phyloP scores from a whole-genome alignment of 306 rosid species.

The Dalbergia oliveri region DNA sequence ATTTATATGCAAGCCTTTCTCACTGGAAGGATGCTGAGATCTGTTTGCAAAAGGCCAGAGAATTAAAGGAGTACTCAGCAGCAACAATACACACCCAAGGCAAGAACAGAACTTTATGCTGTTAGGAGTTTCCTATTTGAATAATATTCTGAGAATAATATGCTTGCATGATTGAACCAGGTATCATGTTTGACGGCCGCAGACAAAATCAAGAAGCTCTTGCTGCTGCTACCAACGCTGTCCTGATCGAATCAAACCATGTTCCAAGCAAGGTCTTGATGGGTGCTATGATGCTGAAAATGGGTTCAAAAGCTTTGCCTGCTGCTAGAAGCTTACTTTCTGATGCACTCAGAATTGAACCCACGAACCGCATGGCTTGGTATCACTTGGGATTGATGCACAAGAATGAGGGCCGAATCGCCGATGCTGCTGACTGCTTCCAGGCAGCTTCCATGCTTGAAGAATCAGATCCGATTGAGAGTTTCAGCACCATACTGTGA shows the following conservation, averaged over 20 bases:
- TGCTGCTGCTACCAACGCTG: conserved; percentile 55
- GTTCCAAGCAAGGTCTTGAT: conserved; percentile 82
- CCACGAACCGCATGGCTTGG: conserved; percentile 86
- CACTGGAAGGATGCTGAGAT: conserved; percentile 94
- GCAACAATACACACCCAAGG: conserved; percentile 80
- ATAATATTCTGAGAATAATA: neutral
- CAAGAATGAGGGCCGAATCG: conserved; percentile 72
- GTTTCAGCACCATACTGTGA: conserved; percentile 69
- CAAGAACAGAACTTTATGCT: conserved; percentile 52
- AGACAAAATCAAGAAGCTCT: conserved; percentile 74
- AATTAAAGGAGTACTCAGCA: conserved; percentile 67
- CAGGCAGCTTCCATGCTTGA: conserved; percentile 97
- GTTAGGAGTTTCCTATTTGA: conserved; percentile 36
- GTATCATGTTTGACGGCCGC: conserved; percentile 67
- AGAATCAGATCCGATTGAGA: conserved; percentile 90
- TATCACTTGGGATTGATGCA: conserved; percentile 81
- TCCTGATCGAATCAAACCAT: conserved; percentile 64
- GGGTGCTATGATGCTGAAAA: conserved; percentile 63
- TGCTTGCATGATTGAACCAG: conserved; percentile 54
- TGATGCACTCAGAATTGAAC: conserved; percentile 87
- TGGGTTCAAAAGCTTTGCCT: conserved; percentile 68
- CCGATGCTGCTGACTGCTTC: conserved; percentile 90
- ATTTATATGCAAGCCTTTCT: conserved; percentile 88
- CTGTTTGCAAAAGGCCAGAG: conserved; percentile 87
- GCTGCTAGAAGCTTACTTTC: conserved; percentile 86